These are phyloP conservation scores for Plasmodium coatneyi DNA, from an alignment of 169 alveolate species.

Conservation along the genomic window DNA sequence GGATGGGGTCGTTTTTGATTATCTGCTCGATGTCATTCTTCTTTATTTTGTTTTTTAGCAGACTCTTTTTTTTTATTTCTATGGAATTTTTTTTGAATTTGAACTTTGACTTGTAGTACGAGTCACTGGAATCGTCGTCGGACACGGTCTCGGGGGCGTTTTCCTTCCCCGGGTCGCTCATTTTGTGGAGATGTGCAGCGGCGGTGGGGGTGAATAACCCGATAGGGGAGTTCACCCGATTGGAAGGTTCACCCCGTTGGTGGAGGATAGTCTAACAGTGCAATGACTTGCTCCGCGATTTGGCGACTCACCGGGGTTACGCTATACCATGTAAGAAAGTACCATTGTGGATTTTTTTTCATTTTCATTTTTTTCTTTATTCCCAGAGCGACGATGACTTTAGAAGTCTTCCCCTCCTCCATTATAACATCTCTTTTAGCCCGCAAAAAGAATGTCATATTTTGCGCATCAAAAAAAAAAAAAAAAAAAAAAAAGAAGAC, in stretches of 20 bases:
- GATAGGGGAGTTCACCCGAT: background rate
- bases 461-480: background rate
- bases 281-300: background rate
- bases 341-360: background rate
- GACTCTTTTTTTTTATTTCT: slow-evolving; percentile 43
- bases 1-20: background rate
- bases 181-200: background rate
- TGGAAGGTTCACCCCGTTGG: background rate
- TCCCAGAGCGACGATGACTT: background rate
- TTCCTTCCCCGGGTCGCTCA: background rate
- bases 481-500: background rate
- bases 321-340: background rate
- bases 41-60: slow-evolving; percentile 22
- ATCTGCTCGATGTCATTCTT: slow-evolving; percentile 12
- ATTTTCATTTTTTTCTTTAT: too few relatives aligned
- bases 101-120: slow-evolving; percentile 32
- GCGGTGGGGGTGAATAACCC: background rate
- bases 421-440: background rate
- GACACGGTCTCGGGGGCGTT: background rate
- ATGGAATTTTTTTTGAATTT: slow-evolving; percentile 39
- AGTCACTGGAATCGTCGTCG: slow-evolving; percentile 47
- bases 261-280: background rate
- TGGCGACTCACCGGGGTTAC: background rate
- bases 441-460: background rate
- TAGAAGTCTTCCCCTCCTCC: background rate